A percentile compares a stretch with the other conserved stretches of the same genome.
phyloP scores from a whole-genome alignment of 805 yeast genomes.

The Sugiyamaella mastotermitis region DNA sequence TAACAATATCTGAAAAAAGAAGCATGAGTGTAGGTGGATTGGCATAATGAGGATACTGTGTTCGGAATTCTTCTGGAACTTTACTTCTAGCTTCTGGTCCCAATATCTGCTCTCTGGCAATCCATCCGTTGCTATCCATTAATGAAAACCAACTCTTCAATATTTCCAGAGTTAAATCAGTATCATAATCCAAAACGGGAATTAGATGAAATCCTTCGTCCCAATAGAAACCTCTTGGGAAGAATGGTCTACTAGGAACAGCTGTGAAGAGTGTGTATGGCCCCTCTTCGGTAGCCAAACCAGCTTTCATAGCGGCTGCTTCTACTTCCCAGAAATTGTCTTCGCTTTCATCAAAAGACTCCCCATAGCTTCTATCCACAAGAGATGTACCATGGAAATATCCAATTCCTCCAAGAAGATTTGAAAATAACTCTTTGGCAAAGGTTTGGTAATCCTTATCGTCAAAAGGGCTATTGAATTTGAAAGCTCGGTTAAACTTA shows the following conservation, averaged over 20 bases:
- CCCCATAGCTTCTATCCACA: constrained; percentile 65
- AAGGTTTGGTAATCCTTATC: constrained; percentile 41
- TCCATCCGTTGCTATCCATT: constrained; percentile 92
- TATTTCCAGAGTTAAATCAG: constrained; percentile 74
- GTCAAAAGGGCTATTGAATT: constrained; percentile 50
- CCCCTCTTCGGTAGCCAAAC: constrained; percentile 55
- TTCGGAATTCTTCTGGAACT: constrained; percentile 78
- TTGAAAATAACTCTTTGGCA: constrained; percentile 75
- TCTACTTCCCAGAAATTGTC: constrained; percentile 36
- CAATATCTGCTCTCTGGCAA: constrained; percentile 89
- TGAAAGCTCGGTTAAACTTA: constrained; percentile 48
- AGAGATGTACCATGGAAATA: constrained; percentile 78
- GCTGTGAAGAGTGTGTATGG: constrained; percentile 73
- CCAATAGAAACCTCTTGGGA: constrained; percentile 98
- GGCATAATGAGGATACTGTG: constrained; percentile 84
- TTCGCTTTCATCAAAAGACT: constrained; percentile 59
- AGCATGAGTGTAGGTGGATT: constrained; percentile 93
- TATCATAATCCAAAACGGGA: constrained; percentile 76
- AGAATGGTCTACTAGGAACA: constrained; percentile 89
- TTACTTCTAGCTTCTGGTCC: constrained; percentile 86
- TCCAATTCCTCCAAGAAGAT: constrained; percentile 83
- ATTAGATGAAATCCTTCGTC: constrained; percentile 95
- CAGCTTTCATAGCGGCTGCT: constrained; percentile 15
- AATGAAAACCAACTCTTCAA: constrained; percentile 80
- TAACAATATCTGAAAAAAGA: constrained; percentile 41